Evolutionary conservation across 2,329 filamentous ascomycete species (phyloP).

Genomic region (Teratosphaeria destructans): DNA sequence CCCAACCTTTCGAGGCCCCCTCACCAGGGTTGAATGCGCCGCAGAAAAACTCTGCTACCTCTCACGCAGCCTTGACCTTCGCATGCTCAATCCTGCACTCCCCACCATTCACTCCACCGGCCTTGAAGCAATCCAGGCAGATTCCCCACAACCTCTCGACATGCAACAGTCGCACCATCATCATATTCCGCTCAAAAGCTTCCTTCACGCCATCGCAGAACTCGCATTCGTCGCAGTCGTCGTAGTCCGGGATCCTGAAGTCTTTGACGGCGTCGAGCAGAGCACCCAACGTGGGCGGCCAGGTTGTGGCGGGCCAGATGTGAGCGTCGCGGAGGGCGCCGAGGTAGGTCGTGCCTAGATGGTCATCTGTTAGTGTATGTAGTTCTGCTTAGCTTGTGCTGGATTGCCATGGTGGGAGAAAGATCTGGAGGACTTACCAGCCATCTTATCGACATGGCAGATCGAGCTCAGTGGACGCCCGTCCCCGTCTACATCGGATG

Average conservation of each 20-base stretch:
- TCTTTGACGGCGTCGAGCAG: constrained; percentile 6
- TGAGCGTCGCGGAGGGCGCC: constrained; percentile 16
- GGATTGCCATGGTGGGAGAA: background rate
- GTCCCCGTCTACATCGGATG: constrained; percentile 9
- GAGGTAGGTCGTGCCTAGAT: constrained; percentile 10
- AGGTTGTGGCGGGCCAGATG: constrained; percentile 19
- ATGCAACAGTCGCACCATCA: constrained; percentile 13
- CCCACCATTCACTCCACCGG: constrained; percentile 9
- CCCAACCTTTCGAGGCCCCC: no score
- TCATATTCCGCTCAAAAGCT: constrained; percentile 11
- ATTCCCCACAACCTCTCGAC: constrained; percentile 20
- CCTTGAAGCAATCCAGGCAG: constrained; percentile 22
- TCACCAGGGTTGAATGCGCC: no score
- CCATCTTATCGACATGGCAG: constrained; percentile 16
- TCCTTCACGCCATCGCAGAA: constrained; percentile 17
- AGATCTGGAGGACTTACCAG: background rate
- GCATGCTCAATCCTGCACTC: constrained; percentile 19
- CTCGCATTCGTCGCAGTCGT: constrained; percentile 19
- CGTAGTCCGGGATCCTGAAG: constrained; percentile 18
- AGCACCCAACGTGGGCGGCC: constrained; percentile 8
- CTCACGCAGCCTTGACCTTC: constrained; percentile 6
- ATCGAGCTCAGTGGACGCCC: background rate
- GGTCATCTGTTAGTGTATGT: background rate
- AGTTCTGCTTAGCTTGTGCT: constrained; percentile 2
- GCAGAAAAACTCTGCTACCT: background rate